Conservation (phyloP, 78 protist genomes). For the Dictyostelium purpureum region DNA sequence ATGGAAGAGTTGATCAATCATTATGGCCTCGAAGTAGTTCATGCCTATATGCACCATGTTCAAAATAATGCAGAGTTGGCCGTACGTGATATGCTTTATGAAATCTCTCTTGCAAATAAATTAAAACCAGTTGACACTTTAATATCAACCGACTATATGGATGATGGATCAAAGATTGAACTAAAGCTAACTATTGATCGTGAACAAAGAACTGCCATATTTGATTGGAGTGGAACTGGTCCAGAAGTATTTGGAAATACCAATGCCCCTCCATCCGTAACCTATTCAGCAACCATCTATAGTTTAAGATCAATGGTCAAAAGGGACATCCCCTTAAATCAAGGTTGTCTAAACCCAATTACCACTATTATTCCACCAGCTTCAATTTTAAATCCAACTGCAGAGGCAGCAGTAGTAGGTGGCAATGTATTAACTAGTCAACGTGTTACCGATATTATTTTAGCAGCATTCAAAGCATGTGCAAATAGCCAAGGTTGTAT, state of each 20-base stretch:
- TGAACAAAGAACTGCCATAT: slow-evolving; percentile 61
- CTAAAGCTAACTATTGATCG: slow-evolving; percentile 83
- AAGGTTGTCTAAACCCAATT: slow-evolving; percentile 93
- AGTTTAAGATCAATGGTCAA: slow-evolving; percentile 90
- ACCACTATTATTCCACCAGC: slow-evolving; percentile 76
- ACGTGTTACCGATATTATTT: slow-evolving; percentile 93
- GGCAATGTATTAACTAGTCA: slow-evolving; percentile 97
- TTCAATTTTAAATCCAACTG: slow-evolving; percentile 85
- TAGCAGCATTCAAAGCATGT: slow-evolving; percentile 88
- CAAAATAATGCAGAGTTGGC: slow-evolving; percentile 93
- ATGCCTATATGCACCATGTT: slow-evolving; percentile 94
- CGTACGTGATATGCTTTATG: slow-evolving; percentile 82
- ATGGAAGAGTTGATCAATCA: slow-evolving; percentile 82
- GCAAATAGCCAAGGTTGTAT: slow-evolving; percentile 94
- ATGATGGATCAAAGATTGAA: slow-evolving; percentile 94
- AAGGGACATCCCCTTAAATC: slow-evolving; percentile 95
- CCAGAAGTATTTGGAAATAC: slow-evolving; percentile 89
- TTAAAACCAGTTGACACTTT: slow-evolving; percentile 59
- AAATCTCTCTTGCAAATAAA: slow-evolving; percentile 10
- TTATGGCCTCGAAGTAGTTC: slow-evolving; percentile 86
- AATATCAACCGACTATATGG: slow-evolving; percentile 89
- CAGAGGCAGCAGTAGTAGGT: slow-evolving; percentile 94
- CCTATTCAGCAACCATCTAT: slow-evolving; percentile 92
- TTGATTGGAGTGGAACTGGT: slow-evolving; percentile 93
- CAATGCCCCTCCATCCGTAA: slow-evolving; percentile 94